Base-by-base conservation (phyloP, 2,329 filamentous ascomycete genomes). In the Colletotrichum endophyticum region DNA sequence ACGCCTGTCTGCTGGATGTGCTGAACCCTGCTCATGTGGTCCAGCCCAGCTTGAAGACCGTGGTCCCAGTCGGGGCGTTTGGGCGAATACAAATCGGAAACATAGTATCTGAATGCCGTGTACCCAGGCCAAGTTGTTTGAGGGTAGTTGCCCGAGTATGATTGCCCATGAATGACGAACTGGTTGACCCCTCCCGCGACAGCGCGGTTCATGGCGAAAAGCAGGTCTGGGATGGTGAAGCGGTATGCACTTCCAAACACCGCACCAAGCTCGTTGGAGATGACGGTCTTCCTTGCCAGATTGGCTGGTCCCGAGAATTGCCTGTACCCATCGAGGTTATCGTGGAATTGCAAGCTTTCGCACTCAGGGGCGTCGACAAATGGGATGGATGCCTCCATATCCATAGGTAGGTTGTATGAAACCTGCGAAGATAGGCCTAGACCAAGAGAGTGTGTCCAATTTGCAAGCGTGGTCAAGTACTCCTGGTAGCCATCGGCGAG, bases 111-210 rank as follows among this genome's bases (percentile, higher is more conserved):
- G 73, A 89, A 89, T 0, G 87, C 82, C 1, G 85, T 85, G 68
- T 84, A 88, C 0, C 86, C 86, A 0, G 88, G 88, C 88, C 88
- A 90, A 0, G 88, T 89, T 1, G 88, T 89, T 66, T 86, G 84
- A 0, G 79, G 79, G 70, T 89, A 89, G 7, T 84, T 78, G 3
- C 84, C 85, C 0, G 83, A 83, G 66, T 86, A 88, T 0, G 86
- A 79, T 62, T 81, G 81, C 0, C 88, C 88, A 74, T 90, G 88
- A 9, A 89, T 78, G 6, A 89, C 83, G 49, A 86, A 79, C 57
- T 86, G 83, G 56, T 87, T 89, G 22, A 89, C 81, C 2, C 84
- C 84, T 5, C 83, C 87, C 2, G 84, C 83, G 59, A 86, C 80
- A 0, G 85, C 83, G 7, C 83, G 81, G 49, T 87, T 86, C 12